These are phyloP conservation scores for Cladophialophora immunda DNA, from an alignment of 2,329 filamentous ascomycete species.

Conservation along the genomic window DNA sequence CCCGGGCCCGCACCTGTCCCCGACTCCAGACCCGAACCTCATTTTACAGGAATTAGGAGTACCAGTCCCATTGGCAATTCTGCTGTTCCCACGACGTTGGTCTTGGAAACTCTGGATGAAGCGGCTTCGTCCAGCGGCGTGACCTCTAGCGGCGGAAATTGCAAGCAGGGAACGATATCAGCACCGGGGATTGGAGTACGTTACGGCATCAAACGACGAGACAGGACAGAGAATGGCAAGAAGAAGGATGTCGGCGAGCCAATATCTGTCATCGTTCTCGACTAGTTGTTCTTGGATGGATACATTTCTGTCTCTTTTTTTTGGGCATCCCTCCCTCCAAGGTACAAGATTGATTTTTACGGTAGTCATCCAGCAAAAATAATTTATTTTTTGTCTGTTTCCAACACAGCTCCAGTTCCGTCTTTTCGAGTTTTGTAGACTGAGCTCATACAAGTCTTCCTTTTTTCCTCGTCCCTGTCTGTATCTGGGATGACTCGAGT, in stretches of 20 bases:
- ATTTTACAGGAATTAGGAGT: not conserved
- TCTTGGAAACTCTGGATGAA: not conserved
- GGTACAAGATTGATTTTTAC: not conserved
- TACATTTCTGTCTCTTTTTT: not conserved
- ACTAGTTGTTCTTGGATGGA: not conserved
- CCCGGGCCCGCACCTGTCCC: not conserved
- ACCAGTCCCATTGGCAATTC: not conserved
- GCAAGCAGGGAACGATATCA: not conserved
- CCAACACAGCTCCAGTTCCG: not conserved
- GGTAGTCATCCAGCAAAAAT: not conserved
- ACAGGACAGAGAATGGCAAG: not conserved
- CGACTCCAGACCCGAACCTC: not conserved
- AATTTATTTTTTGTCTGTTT: not conserved
- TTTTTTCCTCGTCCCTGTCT: not conserved
- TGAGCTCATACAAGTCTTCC: not conserved
- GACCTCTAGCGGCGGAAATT: not conserved
- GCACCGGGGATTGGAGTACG: not conserved
- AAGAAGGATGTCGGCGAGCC: conserved; percentile 6
- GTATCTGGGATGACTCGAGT: not conserved
- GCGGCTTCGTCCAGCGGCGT: not conserved
- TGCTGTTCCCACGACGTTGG: not conserved
- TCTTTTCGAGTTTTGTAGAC: not conserved
- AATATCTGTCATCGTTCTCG: not conserved
- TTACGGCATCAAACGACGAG: not conserved
- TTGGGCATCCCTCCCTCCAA: not conserved